These are phyloP conservation scores for Auriscalpium microsporum DNA, from an alignment of 768 basidiomycete genomes.

Conservation along the genomic window DNA sequence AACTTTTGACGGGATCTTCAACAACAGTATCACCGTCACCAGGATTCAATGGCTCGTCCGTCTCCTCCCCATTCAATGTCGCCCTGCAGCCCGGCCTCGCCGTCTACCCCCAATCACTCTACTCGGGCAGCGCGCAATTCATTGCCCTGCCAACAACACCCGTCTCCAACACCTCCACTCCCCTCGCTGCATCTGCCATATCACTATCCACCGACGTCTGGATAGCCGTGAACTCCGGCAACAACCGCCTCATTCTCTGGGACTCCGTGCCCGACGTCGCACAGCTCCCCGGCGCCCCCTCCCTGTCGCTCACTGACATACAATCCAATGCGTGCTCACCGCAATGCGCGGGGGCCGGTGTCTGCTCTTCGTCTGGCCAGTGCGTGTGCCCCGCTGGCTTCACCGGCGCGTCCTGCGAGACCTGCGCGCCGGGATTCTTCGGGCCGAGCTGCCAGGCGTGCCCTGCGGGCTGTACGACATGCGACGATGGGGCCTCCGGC, in stretches of 20 bases:
- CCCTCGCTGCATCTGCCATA: constrained; percentile 49
- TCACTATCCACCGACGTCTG: constrained; percentile 61
- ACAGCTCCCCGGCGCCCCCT: constrained; percentile 48
- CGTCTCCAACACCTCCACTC: constrained; percentile 32
- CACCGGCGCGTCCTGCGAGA: constrained; percentile 71
- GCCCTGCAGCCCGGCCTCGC: constrained; percentile 59
- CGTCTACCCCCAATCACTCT: constrained; percentile 53
- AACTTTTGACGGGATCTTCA: constrained; percentile 56
- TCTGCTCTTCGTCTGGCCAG: constrained; percentile 61
- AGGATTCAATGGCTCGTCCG: constrained; percentile 54
- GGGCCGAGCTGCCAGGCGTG: constrained; percentile 66
- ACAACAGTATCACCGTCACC: constrained; percentile 47
- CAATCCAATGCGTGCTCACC: constrained; percentile 71
- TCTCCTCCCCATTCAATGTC: constrained; percentile 60
- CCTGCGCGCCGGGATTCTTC: constrained; percentile 67
- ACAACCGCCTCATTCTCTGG: constrained; percentile 64
- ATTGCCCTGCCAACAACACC: constrained; percentile 45
- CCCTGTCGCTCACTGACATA: constrained; percentile 58
- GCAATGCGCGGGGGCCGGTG: constrained; percentile 61
- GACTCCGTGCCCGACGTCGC: constrained; percentile 67
- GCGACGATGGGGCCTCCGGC: constrained; percentile 76
- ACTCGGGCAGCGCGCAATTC: constrained; percentile 58
- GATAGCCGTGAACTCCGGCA: constrained; percentile 40
- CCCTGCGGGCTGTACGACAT: constrained; percentile 56
- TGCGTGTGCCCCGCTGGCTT: constrained; percentile 73